Base-by-base conservation (phyloP, 441 rosid genomes). In the Brassica balearica region DNA sequence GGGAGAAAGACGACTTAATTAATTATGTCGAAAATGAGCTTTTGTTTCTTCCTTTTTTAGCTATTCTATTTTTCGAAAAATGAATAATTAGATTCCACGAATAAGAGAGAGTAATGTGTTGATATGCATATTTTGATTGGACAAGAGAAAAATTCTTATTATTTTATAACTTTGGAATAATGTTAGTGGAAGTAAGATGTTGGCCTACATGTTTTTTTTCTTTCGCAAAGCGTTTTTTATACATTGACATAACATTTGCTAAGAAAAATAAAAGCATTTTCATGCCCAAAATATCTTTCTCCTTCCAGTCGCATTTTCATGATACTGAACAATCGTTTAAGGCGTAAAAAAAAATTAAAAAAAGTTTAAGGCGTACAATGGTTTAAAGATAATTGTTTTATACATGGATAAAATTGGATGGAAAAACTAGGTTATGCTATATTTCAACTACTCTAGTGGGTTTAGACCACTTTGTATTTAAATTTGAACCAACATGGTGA, bases 171-270 rank as follows among this genome's bases (percentile, higher is more conserved):
- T 48, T 48, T 48, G 17, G 56, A 48, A 48, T 48, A 48, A 48
- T 48, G 56, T 48, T 48, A 48, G 56, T 48, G 56, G 56, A 48
- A 48, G 56, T 48, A 48, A 48, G 56, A 48, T 48, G 56, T n/a
- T 48, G 56, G 56, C 17, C 56, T 17, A 5, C 56, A n/a, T 48
- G 17, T 4, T 46, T 48, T 48, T 48, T 48, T 12, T 41, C 11
- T 46, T 48, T 48, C 17, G n/a, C 56, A 48, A 48, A 48, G 14
- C 17, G 56, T 48, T 48, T 48, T 46, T 48, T 46, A 12, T 12
- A 48, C 56, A 48, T 48, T 43, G 51, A 10, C 3, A 43, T 43
- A 48, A 48, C 56, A 48, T n/a, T 12, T 48, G 56, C 56, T n/a
- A n/a, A 48, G 17, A 48, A 48, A 43, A 48, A 48, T n/a, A 48